phyloP scores from a whole-genome alignment of 108 stramenopile genomes.

The Skeletonema tropicum region DNA sequence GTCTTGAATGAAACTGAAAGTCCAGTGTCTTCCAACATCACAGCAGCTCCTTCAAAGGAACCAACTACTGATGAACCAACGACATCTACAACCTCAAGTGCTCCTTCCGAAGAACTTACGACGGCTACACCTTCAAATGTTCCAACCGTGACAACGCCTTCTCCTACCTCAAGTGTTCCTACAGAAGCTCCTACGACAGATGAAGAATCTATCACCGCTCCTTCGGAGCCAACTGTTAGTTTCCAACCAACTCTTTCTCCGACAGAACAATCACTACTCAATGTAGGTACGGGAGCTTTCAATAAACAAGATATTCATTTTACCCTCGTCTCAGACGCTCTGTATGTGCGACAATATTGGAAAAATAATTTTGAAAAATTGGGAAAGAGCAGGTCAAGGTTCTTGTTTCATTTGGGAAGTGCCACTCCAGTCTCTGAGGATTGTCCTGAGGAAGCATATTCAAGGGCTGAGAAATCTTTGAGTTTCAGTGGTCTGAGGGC shows the following conservation, averaged over 20 bases:
- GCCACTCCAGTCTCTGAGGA: slow-evolving; percentile 29
- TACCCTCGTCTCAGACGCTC: background rate
- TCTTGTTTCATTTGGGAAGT: slow-evolving; percentile 24
- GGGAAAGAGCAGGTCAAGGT: background rate
- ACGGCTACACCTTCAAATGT: background rate
- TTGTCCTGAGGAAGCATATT: slow-evolving; percentile 19
- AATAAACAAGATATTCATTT: background rate
- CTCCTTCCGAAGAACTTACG: no score
- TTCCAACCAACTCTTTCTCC: background rate
- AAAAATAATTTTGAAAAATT: background rate
- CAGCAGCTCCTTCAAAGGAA: background rate
- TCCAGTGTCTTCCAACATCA: background rate
- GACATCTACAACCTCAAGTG: background rate
- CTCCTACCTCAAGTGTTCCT: background rate
- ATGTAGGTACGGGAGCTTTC: background rate
- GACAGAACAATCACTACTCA: background rate
- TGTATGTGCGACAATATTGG: background rate
- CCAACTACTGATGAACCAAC: background rate
- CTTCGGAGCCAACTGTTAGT: background rate
- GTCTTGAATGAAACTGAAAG: no score
- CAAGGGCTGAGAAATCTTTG: slow-evolving; percentile 20
- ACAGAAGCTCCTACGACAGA: background rate
- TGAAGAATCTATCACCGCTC: background rate
- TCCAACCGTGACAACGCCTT: background rate
- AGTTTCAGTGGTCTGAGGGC: slow-evolving; percentile 11